Conservation (phyloP, 768 basidiomycete species). For the Cantharellus anzutake region DNA sequence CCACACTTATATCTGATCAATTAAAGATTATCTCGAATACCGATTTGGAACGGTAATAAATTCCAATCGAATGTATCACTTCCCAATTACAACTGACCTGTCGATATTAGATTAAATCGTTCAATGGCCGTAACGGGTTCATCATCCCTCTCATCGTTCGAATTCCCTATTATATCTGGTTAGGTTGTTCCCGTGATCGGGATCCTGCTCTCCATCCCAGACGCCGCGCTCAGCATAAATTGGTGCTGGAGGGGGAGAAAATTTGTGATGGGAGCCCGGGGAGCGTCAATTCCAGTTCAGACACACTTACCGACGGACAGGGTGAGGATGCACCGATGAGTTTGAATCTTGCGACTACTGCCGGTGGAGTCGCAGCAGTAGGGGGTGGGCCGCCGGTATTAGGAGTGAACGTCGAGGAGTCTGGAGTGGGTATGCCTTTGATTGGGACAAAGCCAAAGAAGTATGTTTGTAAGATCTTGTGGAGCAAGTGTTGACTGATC, state of each 20-base stretch:
- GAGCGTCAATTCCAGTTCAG: no score
- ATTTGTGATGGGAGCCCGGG: no score
- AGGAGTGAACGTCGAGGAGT: no score
- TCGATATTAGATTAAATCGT: conserved; percentile 29
- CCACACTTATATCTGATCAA: not conserved
- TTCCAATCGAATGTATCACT: not conserved
- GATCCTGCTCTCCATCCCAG: not conserved
- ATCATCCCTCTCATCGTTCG: conserved; percentile 45
- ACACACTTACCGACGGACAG: no score
- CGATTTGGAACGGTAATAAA: conserved; percentile 44
- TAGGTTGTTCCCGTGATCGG: conserved; percentile 44
- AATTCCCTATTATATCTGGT: conserved; percentile 36
- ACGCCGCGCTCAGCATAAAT: no score
- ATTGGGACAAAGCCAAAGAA: not conserved
- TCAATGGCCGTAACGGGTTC: conserved; percentile 55
- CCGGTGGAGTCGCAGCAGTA: no score
- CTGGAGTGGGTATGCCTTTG: not conserved
- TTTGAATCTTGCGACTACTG: no score
- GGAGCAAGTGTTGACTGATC: not conserved
- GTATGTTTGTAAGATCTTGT: not conserved
- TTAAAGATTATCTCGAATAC: conserved; percentile 42
- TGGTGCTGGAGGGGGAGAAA: no score
- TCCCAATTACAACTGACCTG: not conserved
- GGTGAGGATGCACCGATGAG: no score
- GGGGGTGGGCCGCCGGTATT: no score